Evolutionary conservation across 805 yeast genomes (phyloP).

Genomic region (Isabelozyma heimii): DNA sequence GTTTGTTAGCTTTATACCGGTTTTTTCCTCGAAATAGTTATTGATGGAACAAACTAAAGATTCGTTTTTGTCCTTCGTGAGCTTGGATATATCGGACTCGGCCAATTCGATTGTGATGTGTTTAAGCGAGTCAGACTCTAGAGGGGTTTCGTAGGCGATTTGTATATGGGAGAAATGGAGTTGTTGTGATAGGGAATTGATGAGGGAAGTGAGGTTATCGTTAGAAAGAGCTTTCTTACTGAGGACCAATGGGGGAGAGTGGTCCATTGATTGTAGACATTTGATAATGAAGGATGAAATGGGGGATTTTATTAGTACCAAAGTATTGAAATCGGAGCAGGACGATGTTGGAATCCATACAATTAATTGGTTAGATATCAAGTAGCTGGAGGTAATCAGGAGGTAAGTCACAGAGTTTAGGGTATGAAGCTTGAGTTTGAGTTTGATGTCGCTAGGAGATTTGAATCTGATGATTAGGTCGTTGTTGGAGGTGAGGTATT

Average conservation of each 20-base stretch:
- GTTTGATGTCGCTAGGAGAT: conserved; percentile 7
- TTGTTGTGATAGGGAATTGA: conserved; percentile 3
- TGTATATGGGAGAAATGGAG: conserved; percentile 2
- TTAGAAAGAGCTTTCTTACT: conserved; percentile 4
- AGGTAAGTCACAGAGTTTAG: conserved; percentile 4
- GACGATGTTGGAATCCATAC: not conserved
- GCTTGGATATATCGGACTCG: conserved; percentile 10
- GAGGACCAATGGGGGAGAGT: conserved; percentile 6
- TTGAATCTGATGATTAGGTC: conserved; percentile 7
- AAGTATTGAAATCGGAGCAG: conserved; percentile 5
- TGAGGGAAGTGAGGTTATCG: conserved; percentile 5
- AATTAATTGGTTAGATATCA: conserved; percentile 9
- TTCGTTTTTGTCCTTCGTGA: conserved; percentile 1
- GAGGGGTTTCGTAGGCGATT: conserved; percentile 1
- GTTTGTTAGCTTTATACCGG: conserved; percentile 19
- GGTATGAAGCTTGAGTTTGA: not conserved
- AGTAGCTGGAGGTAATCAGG: conserved; percentile 1
- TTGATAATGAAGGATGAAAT: conserved; percentile 1
- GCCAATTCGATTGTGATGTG: conserved; percentile 15
- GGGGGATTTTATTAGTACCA: conserved; percentile 6
- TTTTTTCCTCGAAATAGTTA: conserved; percentile 14
- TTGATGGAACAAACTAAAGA: conserved; percentile 14
- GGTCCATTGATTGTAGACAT: conserved; percentile 4
- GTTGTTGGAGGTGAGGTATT: conserved; percentile 3
- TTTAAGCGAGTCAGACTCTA: not conserved